Conservation (phyloP, 805 yeast species). For the Clavispora phyllophila region DNA sequence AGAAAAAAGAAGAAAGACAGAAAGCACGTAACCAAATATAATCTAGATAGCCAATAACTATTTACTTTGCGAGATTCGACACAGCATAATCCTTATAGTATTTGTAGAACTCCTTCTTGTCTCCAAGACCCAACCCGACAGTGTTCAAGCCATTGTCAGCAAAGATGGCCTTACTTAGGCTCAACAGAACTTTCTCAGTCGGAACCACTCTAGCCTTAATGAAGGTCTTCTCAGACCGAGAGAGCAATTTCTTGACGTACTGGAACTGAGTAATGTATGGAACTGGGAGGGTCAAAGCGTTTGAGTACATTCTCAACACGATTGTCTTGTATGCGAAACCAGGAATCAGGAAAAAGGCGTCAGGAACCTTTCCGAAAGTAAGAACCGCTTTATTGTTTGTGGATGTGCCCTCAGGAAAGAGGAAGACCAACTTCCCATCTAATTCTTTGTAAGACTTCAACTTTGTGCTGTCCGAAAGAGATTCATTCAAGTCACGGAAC, state of each 20-base stretch:
- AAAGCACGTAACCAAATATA: background rate
- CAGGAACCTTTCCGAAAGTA: conserved; percentile 37
- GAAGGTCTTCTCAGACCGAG: conserved; percentile 17
- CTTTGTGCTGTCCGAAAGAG: conserved; percentile 4
- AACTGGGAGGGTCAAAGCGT: conserved; percentile 31
- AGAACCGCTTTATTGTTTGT: conserved; percentile 77
- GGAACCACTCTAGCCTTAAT: conserved; percentile 27
- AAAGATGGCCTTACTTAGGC: conserved; percentile 22
- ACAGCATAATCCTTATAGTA: conserved; percentile 9
- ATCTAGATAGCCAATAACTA: background rate
- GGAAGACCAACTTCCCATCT: conserved; percentile 43
- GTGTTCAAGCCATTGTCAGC: conserved; percentile 28
- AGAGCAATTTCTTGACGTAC: conserved; percentile 21
- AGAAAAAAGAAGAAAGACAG: conserved; percentile 2
- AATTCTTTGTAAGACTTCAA: conserved; percentile 20
- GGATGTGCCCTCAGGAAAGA: conserved; percentile 79
- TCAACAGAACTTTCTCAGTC: conserved; percentile 14
- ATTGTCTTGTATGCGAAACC: conserved; percentile 28
- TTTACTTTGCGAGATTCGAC: conserved; percentile 1
- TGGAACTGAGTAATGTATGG: conserved; percentile 20
- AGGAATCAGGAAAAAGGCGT: conserved; percentile 10
- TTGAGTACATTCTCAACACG: conserved; percentile 36
- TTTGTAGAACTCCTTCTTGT: conserved; percentile 26
- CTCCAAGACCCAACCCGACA: conserved; percentile 26
- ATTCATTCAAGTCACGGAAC: conserved; percentile 7